Conservation (phyloP, 2,329 filamentous ascomycete species). For the Fusarium burgessii region DNA sequence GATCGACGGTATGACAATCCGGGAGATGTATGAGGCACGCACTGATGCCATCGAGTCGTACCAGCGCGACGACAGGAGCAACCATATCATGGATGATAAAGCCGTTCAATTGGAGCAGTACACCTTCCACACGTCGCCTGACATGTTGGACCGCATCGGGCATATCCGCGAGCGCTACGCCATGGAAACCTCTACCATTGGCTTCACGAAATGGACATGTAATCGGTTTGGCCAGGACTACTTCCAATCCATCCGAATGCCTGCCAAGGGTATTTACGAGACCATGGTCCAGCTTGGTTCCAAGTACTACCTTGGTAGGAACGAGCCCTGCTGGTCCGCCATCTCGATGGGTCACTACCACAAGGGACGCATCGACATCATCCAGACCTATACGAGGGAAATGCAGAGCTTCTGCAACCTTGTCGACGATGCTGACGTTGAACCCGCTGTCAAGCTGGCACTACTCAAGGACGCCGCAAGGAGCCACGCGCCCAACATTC, state of each 20-base stretch:
- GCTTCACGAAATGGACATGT: neutral
- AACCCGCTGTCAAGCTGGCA: constrained; percentile 14
- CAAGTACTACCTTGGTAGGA: constrained; percentile 29
- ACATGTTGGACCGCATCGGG: neutral
- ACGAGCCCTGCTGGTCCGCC: constrained; percentile 25
- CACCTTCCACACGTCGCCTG: neutral
- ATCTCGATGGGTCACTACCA: constrained; percentile 34
- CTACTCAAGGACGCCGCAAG: constrained; percentile 18
- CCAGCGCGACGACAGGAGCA: neutral
- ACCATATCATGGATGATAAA: neutral
- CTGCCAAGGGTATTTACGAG: constrained; percentile 28
- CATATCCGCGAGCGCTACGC: neutral
- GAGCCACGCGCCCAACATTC: constrained; percentile 23
- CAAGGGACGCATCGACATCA: constrained; percentile 30
- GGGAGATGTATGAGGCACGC: neutral
- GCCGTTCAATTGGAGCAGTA: neutral
- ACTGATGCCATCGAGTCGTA: neutral
- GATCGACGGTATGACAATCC: constrained; percentile 19
- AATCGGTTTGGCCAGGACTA: neutral
- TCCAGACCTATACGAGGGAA: constrained; percentile 22
- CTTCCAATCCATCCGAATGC: constrained; percentile 1
- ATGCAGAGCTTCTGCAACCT: constrained; percentile 16
- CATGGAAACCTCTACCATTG: neutral
- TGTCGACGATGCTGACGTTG: constrained; percentile 13
- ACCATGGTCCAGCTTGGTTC: constrained; percentile 25